Conservation (phyloP, 306 rosid species). For the Cyamopsis tetragonoloba region DNA sequence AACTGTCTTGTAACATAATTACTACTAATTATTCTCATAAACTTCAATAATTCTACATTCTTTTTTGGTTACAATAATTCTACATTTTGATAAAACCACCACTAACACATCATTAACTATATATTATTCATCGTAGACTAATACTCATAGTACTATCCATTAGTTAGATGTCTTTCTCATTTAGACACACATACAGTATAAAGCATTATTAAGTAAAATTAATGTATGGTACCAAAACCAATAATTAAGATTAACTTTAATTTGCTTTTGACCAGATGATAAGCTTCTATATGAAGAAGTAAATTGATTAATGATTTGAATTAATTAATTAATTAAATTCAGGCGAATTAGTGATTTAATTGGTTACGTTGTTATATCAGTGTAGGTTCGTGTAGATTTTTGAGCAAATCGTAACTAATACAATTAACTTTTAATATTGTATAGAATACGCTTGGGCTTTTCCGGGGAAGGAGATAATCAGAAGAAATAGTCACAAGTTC, state of each 20-base stretch:
- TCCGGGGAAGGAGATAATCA: slow-evolving; percentile 3
- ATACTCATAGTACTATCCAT: background rate
- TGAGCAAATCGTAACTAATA: background rate
- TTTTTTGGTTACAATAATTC: no score
- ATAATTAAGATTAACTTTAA: background rate
- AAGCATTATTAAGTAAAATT: background rate
- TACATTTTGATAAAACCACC: background rate
- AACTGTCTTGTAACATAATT: background rate
- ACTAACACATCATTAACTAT: background rate
- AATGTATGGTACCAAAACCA: background rate
- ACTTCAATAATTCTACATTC: no score
- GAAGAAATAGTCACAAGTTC: slow-evolving; percentile 15
- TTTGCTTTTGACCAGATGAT: background rate
- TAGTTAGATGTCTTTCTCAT: slow-evolving; percentile 14
- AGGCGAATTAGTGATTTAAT: background rate
- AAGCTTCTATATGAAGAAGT: no score
- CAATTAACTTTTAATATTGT: slow-evolving; percentile 23
- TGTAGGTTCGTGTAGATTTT: background rate
- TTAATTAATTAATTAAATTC: background rate
- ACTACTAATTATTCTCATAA: background rate
- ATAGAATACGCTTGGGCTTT: background rate
- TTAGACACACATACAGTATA: no score
- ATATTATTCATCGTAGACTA: slow-evolving; percentile 1
- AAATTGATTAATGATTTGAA: slow-evolving; percentile 10
- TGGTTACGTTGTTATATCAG: background rate